Base-by-base conservation (phyloP, 495 filamentous ascomycete species). In the Penicillium subrubescens region DNA sequence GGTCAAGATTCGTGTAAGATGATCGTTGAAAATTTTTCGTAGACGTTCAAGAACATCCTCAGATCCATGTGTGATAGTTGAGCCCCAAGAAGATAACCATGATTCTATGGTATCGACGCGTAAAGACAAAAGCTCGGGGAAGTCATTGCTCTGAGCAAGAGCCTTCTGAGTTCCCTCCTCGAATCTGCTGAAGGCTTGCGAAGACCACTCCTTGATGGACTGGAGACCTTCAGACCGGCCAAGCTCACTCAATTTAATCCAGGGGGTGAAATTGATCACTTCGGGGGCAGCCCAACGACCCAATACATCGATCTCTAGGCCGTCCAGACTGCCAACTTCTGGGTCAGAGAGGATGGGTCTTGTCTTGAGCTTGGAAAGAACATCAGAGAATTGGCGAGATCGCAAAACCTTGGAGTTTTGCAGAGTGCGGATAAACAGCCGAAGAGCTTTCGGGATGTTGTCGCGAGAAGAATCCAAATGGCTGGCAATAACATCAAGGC, bases 181-280 rank as follows among this genome's bases (percentile, higher is more conserved):
- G 43, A 96, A 83, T 3, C 82, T 81, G 12, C 84, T 79, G 37
- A 92, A 86, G 8, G 93, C 91, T 54, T 86, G 80, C 51, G 81
- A 83, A 0, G 92, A 90, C 96, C 95, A 99, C 44, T 79, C 75
- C 41, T 83, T 84, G 23, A 95, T 84, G 56, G 86, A 83, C 54
- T 88, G 84, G 31, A 85, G 81, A 0, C 88, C 88, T 61, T 92
- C 85, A 19, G 78, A 65, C 27, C 84, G 84, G 27, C 87, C 85
- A 31, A 96, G 73, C 65, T 96, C 92, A 60, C 94, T 93, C 65
- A 96, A 85, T 34, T 92, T 88, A 53, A 97, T 90, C 80, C 92
- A 97, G 0, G 95, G 96, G 0, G 88, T 96, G 75, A 96, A 98
- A 56, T 89, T 91, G 34, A 84, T 84, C 34, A 97, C 90, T 56